These are phyloP conservation scores for Hymenoscyphus scutula DNA, from an alignment of 2,329 filamentous ascomycete genomes.

Conservation along the genomic window DNA sequence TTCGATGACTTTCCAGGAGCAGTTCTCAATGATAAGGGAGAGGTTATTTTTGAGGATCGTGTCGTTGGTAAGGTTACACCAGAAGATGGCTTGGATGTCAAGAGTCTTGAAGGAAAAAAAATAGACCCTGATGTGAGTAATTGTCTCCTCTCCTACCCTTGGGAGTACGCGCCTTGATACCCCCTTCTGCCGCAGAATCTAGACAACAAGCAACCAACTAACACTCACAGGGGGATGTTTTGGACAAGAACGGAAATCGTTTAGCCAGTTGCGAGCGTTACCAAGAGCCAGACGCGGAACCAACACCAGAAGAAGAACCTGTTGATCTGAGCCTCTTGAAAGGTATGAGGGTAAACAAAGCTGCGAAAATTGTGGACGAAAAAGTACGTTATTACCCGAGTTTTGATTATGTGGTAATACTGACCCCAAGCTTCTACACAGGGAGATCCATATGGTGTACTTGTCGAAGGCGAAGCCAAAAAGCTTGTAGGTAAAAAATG, in stretches of 20 bases:
- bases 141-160: too few species aligned
- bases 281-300: not conserved
- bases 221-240: too few species aligned
- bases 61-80: conserved; percentile 59
- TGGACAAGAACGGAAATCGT: too few species aligned
- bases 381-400: too few species aligned
- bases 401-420: too few species aligned
- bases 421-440: too few species aligned
- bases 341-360: conserved; percentile 54
- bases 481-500: conserved; percentile 62
- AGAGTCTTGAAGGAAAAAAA: conserved; percentile 60
- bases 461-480: conserved; percentile 63
- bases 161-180: too few species aligned
- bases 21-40: conserved; percentile 51
- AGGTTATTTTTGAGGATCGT: conserved; percentile 50
- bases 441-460: conserved; percentile 56
- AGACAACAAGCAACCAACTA: too few species aligned
- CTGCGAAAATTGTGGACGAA: conserved; percentile 54
- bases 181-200: too few species aligned
- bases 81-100: conserved; percentile 62
- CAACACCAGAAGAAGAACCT: too few species aligned
- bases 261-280: too few species aligned
- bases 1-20: conserved; percentile 59
- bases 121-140: conserved; percentile 65
- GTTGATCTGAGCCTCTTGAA: conserved; percentile 45